Evolutionary conservation across 2,329 filamentous ascomycete species (phyloP), one percentile per base, ranked within the genome.

Genomic region (Talaromyces sp.): DNA sequence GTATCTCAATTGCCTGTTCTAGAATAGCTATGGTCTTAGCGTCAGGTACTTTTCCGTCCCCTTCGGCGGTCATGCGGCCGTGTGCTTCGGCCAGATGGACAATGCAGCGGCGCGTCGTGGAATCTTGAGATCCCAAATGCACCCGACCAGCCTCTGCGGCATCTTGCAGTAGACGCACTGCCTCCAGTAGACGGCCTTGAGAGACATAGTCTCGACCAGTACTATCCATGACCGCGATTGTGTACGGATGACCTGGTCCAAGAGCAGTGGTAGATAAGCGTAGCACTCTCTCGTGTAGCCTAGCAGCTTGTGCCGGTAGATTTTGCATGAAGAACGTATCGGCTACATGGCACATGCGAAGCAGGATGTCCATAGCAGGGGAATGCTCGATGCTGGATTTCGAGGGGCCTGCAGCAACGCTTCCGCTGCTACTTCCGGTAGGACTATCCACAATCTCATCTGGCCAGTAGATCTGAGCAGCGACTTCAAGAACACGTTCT

Each of bases 191-290:
- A 10, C 61, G 63, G 13, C 66, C 66, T 39, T 67, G 66, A 17
- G 63, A 62, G 47, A 65, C 66, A 39, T 67, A 66, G 37, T 67
- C 66, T 54, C 66, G 61, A n/a, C 66, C 66, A 11, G 63, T 62
- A 33, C 66, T 67, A 33, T 63, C 66, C 66, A 67, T 67, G 19
- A 65, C 66, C 27, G 63, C 66, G n/a, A 67, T 67, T 9, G 66
- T 67, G 41, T 62, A 65, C 22, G 66, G 66, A 45, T 67, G 63
- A 13, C 66, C 66, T 13, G 66, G 66, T 3, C 66, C 66, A 54
- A 67, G 60, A 43, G 39, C 62, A 5, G 54, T 58, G 19, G 66
- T 67, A 19, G 63, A 65, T 41, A 67, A 19, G 8, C 66, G 66
- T 45, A 67, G 39, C 8, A 67, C 63, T 7, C n/a, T 66, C 39